Evolutionary conservation across 2,329 filamentous ascomycete genomes (phyloP), one percentile per base, ranked within the genome.

Genomic region (Trichoderma aggressivum): DNA sequence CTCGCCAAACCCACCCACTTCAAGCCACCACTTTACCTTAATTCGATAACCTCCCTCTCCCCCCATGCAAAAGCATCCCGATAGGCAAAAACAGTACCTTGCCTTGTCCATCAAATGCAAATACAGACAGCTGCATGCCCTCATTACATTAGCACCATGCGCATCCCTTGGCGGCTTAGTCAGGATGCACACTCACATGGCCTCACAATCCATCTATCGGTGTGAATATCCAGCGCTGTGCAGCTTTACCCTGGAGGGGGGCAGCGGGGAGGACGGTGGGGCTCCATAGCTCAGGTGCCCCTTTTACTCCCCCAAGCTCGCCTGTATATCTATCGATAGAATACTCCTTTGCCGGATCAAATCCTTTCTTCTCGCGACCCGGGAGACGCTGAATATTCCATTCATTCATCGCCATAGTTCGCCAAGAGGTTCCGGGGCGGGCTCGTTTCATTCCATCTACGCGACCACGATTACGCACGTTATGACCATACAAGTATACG

Each of bases 291-390:
- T 69, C 66, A 61, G 47, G 47, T 61, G 64, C 66, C 66, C 66
- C 56, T 69, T 69, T 69, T 69, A 69, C 66, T 69, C 66, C 43
- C 66, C 56, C 39, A 53, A 69, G 66, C 39, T 69, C 36, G 34
- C 47, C 26, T 67, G 26, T 68, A 65, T 50, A 61, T 59, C 18
- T 34, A 24, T 32, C 30, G 56, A 32, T 60, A 60, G 14, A 50
- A 50, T 32, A 60, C 56, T 47, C 28, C 64, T 32, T 59, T 47
- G 64, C 21, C 43, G 39, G 28, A 12, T 53, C 39, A 53, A 24
- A 18, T 58, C 30, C 53, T 68, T 58, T 36, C 21, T 53, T 36
- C 55, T 34, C 36, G 26, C 36, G 30, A 34, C 30, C 64, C 39
- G n/a, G 59, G 59, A 69, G 34, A 53, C 30, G 11, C 32, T 18